These are phyloP conservation scores for Cryoendolithus antarcticus DNA, from an alignment of 2,329 filamentous ascomycete genomes.

Conservation along the genomic window DNA sequence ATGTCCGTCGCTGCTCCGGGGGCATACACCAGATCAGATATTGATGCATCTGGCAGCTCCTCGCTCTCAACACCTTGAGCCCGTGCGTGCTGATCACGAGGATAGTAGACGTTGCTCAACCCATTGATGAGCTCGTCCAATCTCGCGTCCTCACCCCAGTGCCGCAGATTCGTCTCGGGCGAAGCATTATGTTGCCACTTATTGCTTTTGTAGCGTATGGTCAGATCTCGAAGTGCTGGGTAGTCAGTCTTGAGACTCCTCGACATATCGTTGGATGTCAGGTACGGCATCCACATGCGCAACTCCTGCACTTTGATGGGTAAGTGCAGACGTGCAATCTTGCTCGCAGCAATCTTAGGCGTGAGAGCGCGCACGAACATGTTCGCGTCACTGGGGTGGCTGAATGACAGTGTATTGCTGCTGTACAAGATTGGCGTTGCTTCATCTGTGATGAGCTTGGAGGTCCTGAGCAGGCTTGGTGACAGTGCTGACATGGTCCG, in stretches of 20 bases:
- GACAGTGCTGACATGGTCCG: conserved; percentile 13
- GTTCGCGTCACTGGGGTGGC: conserved; percentile 26
- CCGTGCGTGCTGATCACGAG: background rate
- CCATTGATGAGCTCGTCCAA: conserved; percentile 20
- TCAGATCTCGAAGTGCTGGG: conserved; percentile 18
- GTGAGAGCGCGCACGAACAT: conserved; percentile 25
- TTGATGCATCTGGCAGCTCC: conserved; percentile 3
- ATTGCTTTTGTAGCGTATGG: conserved; percentile 20
- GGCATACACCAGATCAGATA: background rate
- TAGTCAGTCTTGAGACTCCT: conserved; percentile 23
- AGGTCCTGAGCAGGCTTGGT: conserved; percentile 21
- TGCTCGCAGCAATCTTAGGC: conserved; percentile 9
- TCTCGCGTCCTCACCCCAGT: conserved; percentile 16
- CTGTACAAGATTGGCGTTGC: conserved; percentile 24
- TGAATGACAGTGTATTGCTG: conserved; percentile 22
- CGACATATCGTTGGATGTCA: conserved; percentile 17
- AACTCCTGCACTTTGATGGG: conserved; percentile 23
- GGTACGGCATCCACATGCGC: conserved; percentile 26
- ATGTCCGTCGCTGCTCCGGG: background rate
- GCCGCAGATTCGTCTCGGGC: conserved; percentile 18
- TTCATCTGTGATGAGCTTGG: conserved; percentile 21
- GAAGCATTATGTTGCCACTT: conserved; percentile 19
- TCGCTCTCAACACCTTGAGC: background rate
- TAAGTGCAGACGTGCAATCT: conserved; percentile 17
- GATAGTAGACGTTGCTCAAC: conserved; percentile 16